Conservation (phyloP, 257 asterid genomes). For the Leonotis leonurus region DNA sequence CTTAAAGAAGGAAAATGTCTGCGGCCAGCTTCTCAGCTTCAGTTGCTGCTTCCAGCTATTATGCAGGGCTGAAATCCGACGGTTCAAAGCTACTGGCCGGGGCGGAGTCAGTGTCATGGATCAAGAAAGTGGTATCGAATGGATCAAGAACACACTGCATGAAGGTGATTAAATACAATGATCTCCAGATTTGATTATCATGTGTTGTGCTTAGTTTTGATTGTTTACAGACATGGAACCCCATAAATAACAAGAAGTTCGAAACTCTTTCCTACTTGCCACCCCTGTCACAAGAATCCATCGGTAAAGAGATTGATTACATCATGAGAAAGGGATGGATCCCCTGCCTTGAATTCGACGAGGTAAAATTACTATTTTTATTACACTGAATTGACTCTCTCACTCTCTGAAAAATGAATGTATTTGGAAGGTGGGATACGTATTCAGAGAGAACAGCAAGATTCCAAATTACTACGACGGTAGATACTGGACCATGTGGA, state of each 20-base stretch:
- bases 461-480: constrained; percentile 47
- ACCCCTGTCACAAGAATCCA: constrained; percentile 35
- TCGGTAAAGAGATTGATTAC: constrained; percentile 39
- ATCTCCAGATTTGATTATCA: background rate
- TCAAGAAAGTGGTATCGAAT: constrained; percentile 23
- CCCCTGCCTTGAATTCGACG: constrained; percentile 50
- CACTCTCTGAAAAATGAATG: background rate
- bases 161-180: constrained; percentile 22
- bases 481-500: constrained; percentile 52
- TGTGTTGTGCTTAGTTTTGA: background rate
- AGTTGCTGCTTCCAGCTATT: constrained; percentile 24
- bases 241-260: constrained; percentile 41
- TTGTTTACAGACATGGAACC: constrained; percentile 43
- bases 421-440: constrained; percentile 32
- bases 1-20: constrained; percentile 21
- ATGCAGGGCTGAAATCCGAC: constrained; percentile 12
- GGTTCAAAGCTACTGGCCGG: constrained; percentile 11
- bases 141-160: constrained; percentile 41
- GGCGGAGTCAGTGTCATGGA: constrained; percentile 27
- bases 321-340: constrained; percentile 44
- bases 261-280: constrained; percentile 45
- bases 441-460: constrained; percentile 33
- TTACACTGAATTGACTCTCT: too few species aligned
- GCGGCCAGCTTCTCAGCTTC: constrained; percentile 22
- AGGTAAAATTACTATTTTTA: too few species aligned